Conservation (phyloP, 176 grass and related monocot species). For the Puccinellia tenuiflora region DNA sequence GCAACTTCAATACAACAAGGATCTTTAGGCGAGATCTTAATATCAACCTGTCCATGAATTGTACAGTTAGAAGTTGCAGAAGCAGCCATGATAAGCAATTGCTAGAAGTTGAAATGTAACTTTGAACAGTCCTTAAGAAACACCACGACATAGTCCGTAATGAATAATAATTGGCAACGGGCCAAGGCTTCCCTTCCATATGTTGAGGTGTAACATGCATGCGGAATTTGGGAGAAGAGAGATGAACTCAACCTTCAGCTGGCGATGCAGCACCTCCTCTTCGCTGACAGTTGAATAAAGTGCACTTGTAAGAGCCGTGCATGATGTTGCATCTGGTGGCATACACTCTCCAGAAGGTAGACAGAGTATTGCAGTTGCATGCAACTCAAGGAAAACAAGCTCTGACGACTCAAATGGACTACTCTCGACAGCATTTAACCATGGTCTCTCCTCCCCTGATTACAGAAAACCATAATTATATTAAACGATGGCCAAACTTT, state of each 20-base stretch:
- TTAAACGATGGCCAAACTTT: not conserved
- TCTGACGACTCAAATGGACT: conserved; percentile 52
- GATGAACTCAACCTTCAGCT: conserved; percentile 49
- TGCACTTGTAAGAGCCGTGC: conserved; percentile 85
- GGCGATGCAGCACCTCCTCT: conserved; percentile 67
- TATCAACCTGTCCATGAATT: conserved; percentile 56
- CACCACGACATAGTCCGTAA: not conserved
- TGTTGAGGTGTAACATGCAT: not conserved
- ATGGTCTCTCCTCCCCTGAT: conserved; percentile 72
- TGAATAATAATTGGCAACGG: not conserved
- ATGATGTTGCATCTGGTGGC: conserved; percentile 84
- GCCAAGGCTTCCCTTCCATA: not conserved
- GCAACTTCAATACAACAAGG: conserved; percentile 75
- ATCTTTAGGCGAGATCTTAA: conserved; percentile 55
- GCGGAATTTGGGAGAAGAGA: not conserved
- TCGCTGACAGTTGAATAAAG: conserved; percentile 81
- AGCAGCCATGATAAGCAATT: not conserved
- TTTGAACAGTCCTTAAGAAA: not conserved
- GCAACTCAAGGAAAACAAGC: conserved; percentile 68
- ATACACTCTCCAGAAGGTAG: conserved; percentile 86
- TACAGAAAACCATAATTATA: not conserved
- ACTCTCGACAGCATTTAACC: conserved; percentile 62
- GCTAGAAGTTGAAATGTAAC: not conserved
- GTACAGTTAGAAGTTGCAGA: conserved; percentile 11
- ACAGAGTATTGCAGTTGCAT: conserved; percentile 82